Conservation (phyloP, 345 rosid species). For the Gossypium stocksii region DNA sequence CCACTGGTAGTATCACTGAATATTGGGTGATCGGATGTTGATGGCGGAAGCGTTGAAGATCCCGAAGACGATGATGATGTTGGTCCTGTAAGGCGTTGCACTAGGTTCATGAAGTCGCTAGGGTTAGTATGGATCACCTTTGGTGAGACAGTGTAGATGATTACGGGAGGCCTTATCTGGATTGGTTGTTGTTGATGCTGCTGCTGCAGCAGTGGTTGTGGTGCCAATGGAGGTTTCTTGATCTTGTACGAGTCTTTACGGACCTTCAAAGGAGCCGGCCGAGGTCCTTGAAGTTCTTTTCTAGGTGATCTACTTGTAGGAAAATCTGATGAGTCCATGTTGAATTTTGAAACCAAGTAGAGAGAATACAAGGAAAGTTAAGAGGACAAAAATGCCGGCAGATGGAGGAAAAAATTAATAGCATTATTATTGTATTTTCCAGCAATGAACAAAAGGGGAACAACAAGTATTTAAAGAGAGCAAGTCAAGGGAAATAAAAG, state of each 20-base stretch:
- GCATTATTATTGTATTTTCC: slow-evolving; percentile 18
- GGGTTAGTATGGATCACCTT: slow-evolving; percentile 8
- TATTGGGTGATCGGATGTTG: slow-evolving; percentile 4
- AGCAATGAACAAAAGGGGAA: background rate
- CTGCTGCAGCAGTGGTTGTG: slow-evolving; percentile 11
- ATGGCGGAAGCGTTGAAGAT: slow-evolving; percentile 10
- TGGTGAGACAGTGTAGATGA: slow-evolving; percentile 1
- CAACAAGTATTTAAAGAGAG: slow-evolving; percentile 16
- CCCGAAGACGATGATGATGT: slow-evolving; percentile 31
- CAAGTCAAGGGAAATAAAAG: slow-evolving; percentile 28
- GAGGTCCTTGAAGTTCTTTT: slow-evolving; percentile 72
- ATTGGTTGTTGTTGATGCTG: slow-evolving; percentile 16
- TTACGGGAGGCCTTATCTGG: slow-evolving; percentile 21
- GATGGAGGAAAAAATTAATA: background rate
- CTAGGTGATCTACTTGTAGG: slow-evolving; percentile 54
- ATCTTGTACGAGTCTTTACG: slow-evolving; percentile 77
- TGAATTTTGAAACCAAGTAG: background rate
- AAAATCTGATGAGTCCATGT: slow-evolving; percentile 37
- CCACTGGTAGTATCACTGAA: slow-evolving; percentile 20
- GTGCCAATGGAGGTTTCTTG: slow-evolving; percentile 61
- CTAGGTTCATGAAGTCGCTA: slow-evolving; percentile 9
- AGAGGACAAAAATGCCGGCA: background rate
- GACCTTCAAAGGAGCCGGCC: slow-evolving; percentile 71
- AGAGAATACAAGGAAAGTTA: background rate
- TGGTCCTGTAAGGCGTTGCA: slow-evolving; percentile 62